Evolutionary conservation across 306 rosid species (phyloP).

Genomic region (Clitoria ternatea): DNA sequence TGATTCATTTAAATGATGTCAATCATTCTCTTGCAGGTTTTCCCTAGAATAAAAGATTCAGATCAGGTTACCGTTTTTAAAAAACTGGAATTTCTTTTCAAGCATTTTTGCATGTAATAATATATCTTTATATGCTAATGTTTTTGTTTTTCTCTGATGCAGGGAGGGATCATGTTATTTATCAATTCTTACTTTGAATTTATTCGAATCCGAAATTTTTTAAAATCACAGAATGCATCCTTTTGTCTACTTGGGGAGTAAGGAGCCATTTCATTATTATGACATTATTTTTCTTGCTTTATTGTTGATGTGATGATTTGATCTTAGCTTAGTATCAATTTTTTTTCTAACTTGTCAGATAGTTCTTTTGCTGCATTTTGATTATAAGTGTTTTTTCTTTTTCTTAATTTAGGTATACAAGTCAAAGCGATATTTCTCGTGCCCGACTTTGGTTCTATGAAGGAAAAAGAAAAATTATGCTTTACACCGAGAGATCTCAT

Average conservation of each 20-base stretch:
- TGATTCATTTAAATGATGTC: neutral
- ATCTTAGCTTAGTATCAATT: neutral
- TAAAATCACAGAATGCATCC: slow-evolving; percentile 78
- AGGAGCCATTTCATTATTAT: slow-evolving; percentile 33
- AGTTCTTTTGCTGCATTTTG: slow-evolving; percentile 4
- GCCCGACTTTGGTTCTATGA: slow-evolving; percentile 80
- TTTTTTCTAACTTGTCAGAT: neutral
- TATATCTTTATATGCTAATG: neutral
- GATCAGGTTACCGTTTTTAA: slow-evolving; percentile 50
- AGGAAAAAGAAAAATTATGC: slow-evolving; percentile 72
- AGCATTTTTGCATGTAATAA: neutral
- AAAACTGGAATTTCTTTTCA: neutral
- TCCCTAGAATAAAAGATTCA: slow-evolving; percentile 79
- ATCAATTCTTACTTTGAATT: slow-evolving; percentile 79
- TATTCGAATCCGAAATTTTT: slow-evolving; percentile 73
- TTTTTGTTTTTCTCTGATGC: slow-evolving; percentile 24
- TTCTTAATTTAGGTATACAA: slow-evolving; percentile 62
- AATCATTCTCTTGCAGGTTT: slow-evolving; percentile 55
- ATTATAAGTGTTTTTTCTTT: slow-evolving; percentile 2
- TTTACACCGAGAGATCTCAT: slow-evolving; percentile 92
- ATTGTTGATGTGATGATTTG: neutral
- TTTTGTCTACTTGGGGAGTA: slow-evolving; percentile 94
- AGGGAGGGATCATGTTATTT: slow-evolving; percentile 91
- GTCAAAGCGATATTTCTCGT: slow-evolving; percentile 75
- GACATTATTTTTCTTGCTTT: neutral